Evolutionary conservation across 805 yeast genomes (phyloP).

Genomic region (Helenozyma baotianmanensis): DNA sequence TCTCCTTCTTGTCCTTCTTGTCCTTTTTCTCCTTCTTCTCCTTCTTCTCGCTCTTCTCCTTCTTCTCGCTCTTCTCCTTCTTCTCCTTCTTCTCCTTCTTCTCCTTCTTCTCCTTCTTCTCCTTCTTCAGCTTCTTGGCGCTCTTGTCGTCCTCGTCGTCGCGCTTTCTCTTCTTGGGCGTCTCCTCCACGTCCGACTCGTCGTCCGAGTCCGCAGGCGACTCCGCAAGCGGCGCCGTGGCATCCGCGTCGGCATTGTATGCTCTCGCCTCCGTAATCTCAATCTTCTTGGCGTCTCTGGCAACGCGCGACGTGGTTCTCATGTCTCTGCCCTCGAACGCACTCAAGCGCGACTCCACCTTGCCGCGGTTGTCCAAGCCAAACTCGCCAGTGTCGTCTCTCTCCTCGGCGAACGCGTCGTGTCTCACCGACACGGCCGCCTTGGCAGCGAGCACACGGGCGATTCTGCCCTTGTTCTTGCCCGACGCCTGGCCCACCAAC

Average conservation of each 20-base stretch:
- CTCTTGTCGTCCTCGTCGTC: slow-evolving; percentile 16
- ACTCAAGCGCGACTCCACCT: slow-evolving; percentile 91
- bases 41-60: slow-evolving; percentile 48
- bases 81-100: slow-evolving; percentile 31
- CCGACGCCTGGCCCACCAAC: slow-evolving; percentile 87
- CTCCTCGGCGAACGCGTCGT: slow-evolving; percentile 95
- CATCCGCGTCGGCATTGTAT: slow-evolving; percentile 93
- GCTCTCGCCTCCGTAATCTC: slow-evolving; percentile 80
- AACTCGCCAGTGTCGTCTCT: slow-evolving; percentile 93
- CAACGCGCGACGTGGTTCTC: slow-evolving; percentile 81
- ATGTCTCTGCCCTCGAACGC: slow-evolving; percentile 95
- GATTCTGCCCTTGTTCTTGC: slow-evolving; percentile 97
- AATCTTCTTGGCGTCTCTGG: slow-evolving; percentile 79
- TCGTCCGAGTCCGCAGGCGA: slow-evolving; percentile 25
- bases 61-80: slow-evolving; percentile 48
- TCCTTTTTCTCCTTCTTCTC: slow-evolving; percentile 37
- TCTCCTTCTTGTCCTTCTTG: slow-evolving; percentile 29
- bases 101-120: slow-evolving; percentile 23
- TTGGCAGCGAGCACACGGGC: slow-evolving; percentile 98
- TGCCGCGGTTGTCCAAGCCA: slow-evolving; percentile 86
- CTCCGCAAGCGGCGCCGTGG: slow-evolving; percentile 39
- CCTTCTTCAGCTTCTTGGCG: slow-evolving; percentile 14
- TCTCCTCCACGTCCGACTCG: slow-evolving; percentile 15
- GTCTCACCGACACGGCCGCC: slow-evolving; percentile 95
- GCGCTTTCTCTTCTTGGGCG: slow-evolving; percentile 16